Conservation (phyloP, 805 yeast genomes). For the Candida fluviatilis region DNA sequence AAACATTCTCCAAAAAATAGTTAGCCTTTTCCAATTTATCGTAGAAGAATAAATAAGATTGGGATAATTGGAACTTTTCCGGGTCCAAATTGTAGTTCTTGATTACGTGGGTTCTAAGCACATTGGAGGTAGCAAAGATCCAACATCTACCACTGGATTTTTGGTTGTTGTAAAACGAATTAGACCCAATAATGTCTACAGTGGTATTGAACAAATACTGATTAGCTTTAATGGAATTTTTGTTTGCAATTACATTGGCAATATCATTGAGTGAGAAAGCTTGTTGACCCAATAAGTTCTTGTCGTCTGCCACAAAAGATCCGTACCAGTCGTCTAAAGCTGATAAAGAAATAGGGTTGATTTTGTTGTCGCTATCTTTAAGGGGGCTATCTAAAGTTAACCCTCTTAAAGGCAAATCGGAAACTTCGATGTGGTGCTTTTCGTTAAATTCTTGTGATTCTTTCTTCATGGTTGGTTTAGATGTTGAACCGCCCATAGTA, state of each 20-base stretch:
- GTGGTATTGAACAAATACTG: conserved; percentile 34
- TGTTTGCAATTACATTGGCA: conserved; percentile 33
- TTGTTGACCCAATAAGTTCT: conserved; percentile 50
- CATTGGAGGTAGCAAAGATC: conserved; percentile 81
- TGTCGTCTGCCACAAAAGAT: conserved; percentile 41
- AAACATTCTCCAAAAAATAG: conserved; percentile 70
- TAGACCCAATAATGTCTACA: conserved; percentile 34
- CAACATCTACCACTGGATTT: conserved; percentile 79
- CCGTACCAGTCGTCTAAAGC: conserved; percentile 44
- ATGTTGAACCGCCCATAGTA: no score
- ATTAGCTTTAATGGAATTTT: conserved; percentile 15
- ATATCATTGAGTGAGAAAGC: conserved; percentile 49
- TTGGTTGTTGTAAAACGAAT: conserved; percentile 49
- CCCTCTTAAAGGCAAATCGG: conserved; percentile 9
- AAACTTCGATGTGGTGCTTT: conserved; percentile 5
- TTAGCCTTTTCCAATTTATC: conserved; percentile 85
- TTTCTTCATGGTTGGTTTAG: no score
- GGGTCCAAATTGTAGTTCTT: conserved; percentile 51
- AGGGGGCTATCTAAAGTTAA: conserved; percentile 12
- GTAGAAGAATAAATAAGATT: conserved; percentile 74
- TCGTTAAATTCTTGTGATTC: conserved; percentile 12
- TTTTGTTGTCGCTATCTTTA: conserved; percentile 1
- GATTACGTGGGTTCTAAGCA: conserved; percentile 61
- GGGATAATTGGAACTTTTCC: conserved; percentile 66
- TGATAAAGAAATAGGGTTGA: conserved; percentile 23